These are phyloP conservation scores for Lolium perenne DNA, from an alignment of 176 grass and related monocot genomes.

Conservation along the genomic window DNA sequence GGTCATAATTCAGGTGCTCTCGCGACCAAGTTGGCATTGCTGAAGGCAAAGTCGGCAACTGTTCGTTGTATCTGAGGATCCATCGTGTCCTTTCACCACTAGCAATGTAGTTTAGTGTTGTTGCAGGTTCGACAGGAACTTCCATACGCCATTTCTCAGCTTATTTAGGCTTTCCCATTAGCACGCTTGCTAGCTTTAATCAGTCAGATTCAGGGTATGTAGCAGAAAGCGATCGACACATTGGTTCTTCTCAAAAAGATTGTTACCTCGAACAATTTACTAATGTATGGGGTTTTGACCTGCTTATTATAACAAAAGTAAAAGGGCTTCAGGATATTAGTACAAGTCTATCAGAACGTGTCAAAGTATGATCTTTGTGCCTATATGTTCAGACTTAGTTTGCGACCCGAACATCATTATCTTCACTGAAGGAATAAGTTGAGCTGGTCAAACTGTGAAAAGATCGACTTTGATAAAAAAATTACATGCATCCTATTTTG, in stretches of 20 bases:
- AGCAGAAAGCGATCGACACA: neutral
- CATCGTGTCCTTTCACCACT: slow-evolving; percentile 26
- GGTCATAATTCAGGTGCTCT: slow-evolving; percentile 61
- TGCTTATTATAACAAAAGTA: neutral
- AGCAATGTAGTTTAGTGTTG: slow-evolving; percentile 46
- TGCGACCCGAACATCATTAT: neutral
- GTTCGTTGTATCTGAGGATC: slow-evolving; percentile 53
- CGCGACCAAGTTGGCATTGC: slow-evolving; percentile 32
- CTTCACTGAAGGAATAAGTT: neutral
- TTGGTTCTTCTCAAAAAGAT: neutral
- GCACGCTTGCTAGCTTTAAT: slow-evolving; percentile 25
- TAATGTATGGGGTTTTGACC: slow-evolving; percentile 25
- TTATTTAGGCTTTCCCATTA: neutral
- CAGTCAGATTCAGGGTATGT: slow-evolving; percentile 5
- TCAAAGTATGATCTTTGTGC: slow-evolving; percentile 6
- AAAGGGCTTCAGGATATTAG: slow-evolving; percentile 16
- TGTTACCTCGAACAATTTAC: slow-evolving; percentile 7
- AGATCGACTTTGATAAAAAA: too few relatives aligned
- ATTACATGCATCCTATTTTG: too few relatives aligned
- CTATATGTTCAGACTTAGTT: slow-evolving; percentile 5
- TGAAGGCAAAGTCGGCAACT: neutral
- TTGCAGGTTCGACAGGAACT: slow-evolving; percentile 39
- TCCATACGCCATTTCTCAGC: neutral
- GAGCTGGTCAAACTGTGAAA: neutral
- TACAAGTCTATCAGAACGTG: neutral